These are phyloP conservation scores for Chrysochromulina tobinii DNA, from an alignment of 78 protist species.

Conservation along the genomic window DNA sequence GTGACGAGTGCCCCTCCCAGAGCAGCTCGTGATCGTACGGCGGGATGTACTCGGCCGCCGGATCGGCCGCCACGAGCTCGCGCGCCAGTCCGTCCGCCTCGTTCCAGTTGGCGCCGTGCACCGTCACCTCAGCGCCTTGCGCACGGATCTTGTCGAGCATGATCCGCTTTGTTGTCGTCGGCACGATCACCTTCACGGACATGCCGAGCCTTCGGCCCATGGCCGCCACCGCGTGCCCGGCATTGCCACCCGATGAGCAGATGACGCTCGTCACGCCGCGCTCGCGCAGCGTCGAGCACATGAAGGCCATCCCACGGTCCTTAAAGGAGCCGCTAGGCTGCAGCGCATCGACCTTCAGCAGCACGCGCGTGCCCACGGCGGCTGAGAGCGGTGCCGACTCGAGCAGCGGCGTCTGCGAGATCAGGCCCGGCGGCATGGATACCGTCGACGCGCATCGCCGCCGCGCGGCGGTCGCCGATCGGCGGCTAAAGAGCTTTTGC, in stretches of 20 bases:
- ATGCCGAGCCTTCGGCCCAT: conserved; percentile 52
- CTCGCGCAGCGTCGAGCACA: conserved; percentile 22
- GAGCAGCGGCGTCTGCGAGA: conserved; percentile 9
- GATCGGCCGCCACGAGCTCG: conserved; percentile 27
- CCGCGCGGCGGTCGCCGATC: no score
- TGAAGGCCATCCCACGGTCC: conserved; percentile 57
- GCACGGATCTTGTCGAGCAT: conserved; percentile 53
- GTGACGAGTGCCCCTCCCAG: conserved; percentile 66
- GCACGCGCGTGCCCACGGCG: not conserved
- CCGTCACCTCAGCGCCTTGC: conserved; percentile 62
- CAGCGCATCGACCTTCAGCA: conserved; percentile 55
- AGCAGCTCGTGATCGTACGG: conserved; percentile 61
- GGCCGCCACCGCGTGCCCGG: conserved; percentile 60
- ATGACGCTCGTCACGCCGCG: conserved; percentile 42
- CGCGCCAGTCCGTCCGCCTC: conserved; percentile 60
- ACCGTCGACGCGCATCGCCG: not conserved
- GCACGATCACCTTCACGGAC: conserved; percentile 57
- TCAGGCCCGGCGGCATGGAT: not conserved
- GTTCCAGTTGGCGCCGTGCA: conserved; percentile 65
- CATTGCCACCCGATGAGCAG: conserved; percentile 67
- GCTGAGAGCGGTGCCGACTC: conserved; percentile 25
- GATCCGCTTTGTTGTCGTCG: conserved; percentile 51
- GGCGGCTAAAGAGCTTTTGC: no score
- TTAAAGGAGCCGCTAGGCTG: conserved; percentile 69
- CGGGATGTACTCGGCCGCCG: conserved; percentile 41